Base-by-base conservation (phyloP, 2,329 filamentous ascomycete genomes). In the Talaromyces verruculosus region DNA sequence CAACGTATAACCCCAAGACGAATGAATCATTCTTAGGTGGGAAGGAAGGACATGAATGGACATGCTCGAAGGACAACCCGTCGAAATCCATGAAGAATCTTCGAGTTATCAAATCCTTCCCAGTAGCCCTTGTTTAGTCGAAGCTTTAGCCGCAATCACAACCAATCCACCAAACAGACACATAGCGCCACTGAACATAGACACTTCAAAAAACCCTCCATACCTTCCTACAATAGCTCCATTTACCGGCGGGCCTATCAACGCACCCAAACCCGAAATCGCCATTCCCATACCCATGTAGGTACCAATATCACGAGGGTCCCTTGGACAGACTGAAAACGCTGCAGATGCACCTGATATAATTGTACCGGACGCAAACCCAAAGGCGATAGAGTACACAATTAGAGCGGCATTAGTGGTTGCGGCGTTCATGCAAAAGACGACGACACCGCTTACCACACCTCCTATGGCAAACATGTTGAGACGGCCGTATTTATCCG, bases 161-260 rank as follows among this genome's bases (percentile, higher is more conserved):
- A 64, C 2, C 19, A 67, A 80, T 51, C 69, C 5, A 70, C 64
- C 62, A 22, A 59, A 49, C 37, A 64, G 11, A 30, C 62, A 59
- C 39, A 64, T 57, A 10, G 39, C 25, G 1, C 77, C 78, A 62
- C 76, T 79, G 55, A 80, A 78, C 3, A 79, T 72, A 0, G 76
- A 75, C 0, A 75, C 72, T 68, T 81, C 63, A 2, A 71, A 65
- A 64, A 78, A 83, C 0, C 77, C 76, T 1, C 73, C 78, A 63
- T 82, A 84, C 4, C 58, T 69, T 2, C 78, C 73, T 1, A 86
- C 70, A 39, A 84, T 72, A 0, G 75, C 78, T 1, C 83, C 82
- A 62, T 79, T 81, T 49, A 83, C 74, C 0, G 83, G 83, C 11
- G 81, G 80, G 0, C 82, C 84, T 3, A 85, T 76, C 35, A 87